phyloP scores from a whole-genome alignment of 768 basidiomycete species.

The Fibroporia radiculosa region DNA sequence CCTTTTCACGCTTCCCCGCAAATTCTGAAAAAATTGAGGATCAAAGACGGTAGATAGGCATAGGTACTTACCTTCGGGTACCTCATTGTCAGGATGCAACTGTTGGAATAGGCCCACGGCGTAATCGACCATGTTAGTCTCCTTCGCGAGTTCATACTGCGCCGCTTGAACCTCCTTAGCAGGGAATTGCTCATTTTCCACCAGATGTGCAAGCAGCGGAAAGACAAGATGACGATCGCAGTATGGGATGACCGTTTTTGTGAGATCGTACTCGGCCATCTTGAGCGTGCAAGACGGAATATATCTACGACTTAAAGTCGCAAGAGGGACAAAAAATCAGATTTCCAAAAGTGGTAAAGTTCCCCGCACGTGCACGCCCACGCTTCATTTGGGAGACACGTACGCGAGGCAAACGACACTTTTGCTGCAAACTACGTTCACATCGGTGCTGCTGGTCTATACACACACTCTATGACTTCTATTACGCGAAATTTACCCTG shows the following conservation, averaged over 20 bases:
- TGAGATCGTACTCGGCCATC: conserved; percentile 90
- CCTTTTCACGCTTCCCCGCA: conserved; percentile 70
- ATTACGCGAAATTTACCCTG: conserved; percentile 83
- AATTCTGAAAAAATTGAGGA: conserved; percentile 51
- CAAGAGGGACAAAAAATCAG: conserved; percentile 12
- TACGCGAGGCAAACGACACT: too few species aligned
- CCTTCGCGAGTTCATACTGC: conserved; percentile 96
- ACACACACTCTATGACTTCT: conserved; percentile 65
- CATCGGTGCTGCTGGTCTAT: too few species aligned
- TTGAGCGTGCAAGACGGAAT: conserved; percentile 11
- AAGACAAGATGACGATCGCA: conserved; percentile 93
- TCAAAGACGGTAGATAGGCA: neutral
- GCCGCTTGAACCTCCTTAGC: conserved; percentile 75
- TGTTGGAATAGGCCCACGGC: conserved; percentile 74
- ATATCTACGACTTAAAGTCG: neutral
- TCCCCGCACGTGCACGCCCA: conserved; percentile 12
- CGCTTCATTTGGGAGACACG: conserved; percentile 4
- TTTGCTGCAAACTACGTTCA: too few species aligned
- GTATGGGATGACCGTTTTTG: conserved; percentile 84
- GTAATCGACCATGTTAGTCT: conserved; percentile 98
- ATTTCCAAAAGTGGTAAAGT: conserved; percentile 8
- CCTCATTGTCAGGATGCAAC: conserved; percentile 62
- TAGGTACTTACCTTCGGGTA: conserved; percentile 52
- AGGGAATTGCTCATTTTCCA: conserved; percentile 67
- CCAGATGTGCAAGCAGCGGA: conserved; percentile 85